phyloP scores from a whole-genome alignment of 306 rosid species.

The Mimosa bimucronata region DNA sequence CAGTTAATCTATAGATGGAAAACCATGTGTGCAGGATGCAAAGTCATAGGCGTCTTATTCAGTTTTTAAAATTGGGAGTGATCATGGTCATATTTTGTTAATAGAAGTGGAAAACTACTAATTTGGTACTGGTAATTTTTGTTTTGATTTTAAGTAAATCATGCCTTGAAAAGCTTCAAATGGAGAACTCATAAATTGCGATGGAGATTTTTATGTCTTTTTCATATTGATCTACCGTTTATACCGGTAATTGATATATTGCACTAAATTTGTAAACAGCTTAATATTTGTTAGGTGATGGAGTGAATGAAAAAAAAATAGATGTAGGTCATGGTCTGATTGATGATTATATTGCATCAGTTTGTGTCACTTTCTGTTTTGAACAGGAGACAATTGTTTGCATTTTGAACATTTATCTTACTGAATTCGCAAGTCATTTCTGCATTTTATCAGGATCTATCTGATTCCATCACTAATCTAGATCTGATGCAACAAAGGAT shows the following conservation, averaged over 20 bases:
- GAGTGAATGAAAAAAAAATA: background rate
- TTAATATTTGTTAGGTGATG: background rate
- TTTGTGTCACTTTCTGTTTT: background rate
- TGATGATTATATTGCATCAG: background rate
- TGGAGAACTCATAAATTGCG: background rate
- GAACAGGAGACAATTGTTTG: slow-evolving; percentile 13
- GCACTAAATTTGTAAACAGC: background rate
- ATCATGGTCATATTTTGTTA: background rate
- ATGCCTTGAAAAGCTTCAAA: slow-evolving; percentile 12
- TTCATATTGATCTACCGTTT: background rate
- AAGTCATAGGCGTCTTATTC: background rate
- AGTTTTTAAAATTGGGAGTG: slow-evolving; percentile 20
- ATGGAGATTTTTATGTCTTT: background rate
- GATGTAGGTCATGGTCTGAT: background rate
- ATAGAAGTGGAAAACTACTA: background rate
- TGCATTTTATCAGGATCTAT: slow-evolving; percentile 55
- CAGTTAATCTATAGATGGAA: background rate
- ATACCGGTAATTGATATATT: background rate
- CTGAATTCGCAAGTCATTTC: slow-evolving; percentile 30
- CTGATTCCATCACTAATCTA: slow-evolving; percentile 46
- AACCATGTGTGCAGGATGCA: background rate
- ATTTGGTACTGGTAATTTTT: slow-evolving; percentile 9
- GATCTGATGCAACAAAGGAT: slow-evolving; percentile 54
- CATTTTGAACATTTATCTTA: slow-evolving; percentile 20
- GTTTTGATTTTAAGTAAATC: slow-evolving; percentile 20